Percentiles rank a stretch among this genome's conserved stretches.
These are phyloP conservation scores for Candida gorgasii DNA, from an alignment of 805 yeast species.

Conservation along the genomic window DNA sequence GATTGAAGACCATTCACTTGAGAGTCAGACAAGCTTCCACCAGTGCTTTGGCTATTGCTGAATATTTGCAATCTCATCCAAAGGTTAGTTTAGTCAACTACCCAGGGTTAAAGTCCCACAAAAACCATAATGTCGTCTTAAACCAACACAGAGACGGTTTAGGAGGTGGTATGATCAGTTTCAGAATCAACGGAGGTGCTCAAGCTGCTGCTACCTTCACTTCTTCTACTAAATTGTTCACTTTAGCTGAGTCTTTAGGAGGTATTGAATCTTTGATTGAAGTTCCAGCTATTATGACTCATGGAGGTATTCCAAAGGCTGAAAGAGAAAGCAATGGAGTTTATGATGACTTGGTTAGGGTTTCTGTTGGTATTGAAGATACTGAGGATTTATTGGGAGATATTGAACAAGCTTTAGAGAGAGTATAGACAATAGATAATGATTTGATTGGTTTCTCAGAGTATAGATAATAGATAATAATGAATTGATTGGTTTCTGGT, in stretches of 20 bases:
- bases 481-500: background rate
- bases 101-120: conserved; percentile 75
- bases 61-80: conserved; percentile 52
- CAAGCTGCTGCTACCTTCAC: conserved; percentile 73
- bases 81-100: conserved; percentile 70
- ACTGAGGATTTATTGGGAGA: conserved; percentile 73
- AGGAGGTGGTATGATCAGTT: conserved; percentile 92
- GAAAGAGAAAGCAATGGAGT: conserved; percentile 81
- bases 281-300: conserved; percentile 91
- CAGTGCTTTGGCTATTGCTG: conserved; percentile 70
- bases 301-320: conserved; percentile 81
- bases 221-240: conserved; percentile 70
- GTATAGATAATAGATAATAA: background rate
- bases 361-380: conserved; percentile 87
- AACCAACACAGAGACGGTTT: conserved; percentile 80
- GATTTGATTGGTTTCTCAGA: conserved; percentile 3
- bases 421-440: background rate
- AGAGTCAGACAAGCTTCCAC: conserved; percentile 69
- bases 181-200: conserved; percentile 83
- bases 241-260: conserved; percentile 88
- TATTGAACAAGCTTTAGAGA: conserved; percentile 64
- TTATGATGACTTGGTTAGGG: conserved; percentile 76
- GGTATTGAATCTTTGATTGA: conserved; percentile 85
- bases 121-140: conserved; percentile 60
- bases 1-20: conserved; percentile 82